A percentile compares a stretch with the other conserved stretches of the same genome.
These are phyloP conservation scores for Simmondsia chinensis DNA, from an alignment of 148 eudicot species.

Conservation along the genomic window DNA sequence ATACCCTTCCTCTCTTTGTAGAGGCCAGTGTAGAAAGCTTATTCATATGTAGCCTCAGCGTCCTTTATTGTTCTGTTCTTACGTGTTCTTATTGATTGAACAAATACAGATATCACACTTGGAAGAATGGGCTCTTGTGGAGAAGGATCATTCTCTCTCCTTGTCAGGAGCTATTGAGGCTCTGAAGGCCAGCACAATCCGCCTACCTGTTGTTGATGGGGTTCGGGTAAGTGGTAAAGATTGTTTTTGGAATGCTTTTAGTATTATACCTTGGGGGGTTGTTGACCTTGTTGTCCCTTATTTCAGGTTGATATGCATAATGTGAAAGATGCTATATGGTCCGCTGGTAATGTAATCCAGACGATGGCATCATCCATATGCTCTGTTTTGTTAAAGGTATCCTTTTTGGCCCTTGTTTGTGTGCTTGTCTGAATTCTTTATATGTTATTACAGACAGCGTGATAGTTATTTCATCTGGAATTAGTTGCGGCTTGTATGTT, in stretches of 20 bases:
- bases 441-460: not conserved
- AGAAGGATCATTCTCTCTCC: slow-evolving; percentile 46
- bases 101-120: slow-evolving; percentile 45
- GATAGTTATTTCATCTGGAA: not conserved
- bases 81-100: too few species aligned
- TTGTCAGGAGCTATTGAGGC: slow-evolving; percentile 52
- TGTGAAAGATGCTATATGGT: slow-evolving; percentile 56
- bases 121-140: slow-evolving; percentile 56
- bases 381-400: slow-evolving; percentile 48
- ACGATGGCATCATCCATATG: slow-evolving; percentile 60
- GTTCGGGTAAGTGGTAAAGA: slow-evolving; percentile 47
- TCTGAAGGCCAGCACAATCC: slow-evolving; percentile 58
- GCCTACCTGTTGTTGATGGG: slow-evolving; percentile 74
- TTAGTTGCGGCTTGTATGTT: too few species aligned
- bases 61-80: too few species aligned
- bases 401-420: not conserved
- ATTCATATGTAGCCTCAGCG: too few species aligned
- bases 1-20: too few species aligned
- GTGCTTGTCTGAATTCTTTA: not conserved
- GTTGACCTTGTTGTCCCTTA: not conserved
- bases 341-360: slow-evolving; percentile 85
- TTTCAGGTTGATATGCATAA: slow-evolving; percentile 54
- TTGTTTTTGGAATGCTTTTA: not conserved
- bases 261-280: not conserved
- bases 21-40: too few species aligned